Percentiles rank a stretch among this genome's conserved stretches.
phyloP scores from a whole-genome alignment of 495 filamentous ascomycete species.

The Tuber indicum region DNA sequence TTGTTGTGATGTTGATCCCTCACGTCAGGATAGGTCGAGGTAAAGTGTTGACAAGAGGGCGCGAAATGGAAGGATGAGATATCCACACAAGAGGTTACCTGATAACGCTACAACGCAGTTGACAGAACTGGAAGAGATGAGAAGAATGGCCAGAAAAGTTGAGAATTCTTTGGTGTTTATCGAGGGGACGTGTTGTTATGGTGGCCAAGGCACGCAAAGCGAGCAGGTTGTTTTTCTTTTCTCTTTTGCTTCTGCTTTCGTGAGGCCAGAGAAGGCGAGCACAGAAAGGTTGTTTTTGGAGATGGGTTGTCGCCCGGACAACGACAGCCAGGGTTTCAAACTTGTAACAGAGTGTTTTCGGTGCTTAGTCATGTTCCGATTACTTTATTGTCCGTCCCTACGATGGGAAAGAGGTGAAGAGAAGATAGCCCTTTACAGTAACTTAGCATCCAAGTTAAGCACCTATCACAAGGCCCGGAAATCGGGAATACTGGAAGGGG shows the following conservation, averaged over 20 bases:
- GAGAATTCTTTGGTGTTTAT: not conserved
- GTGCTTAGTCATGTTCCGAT: not conserved
- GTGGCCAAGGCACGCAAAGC: conserved; percentile 10
- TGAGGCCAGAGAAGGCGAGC: conserved; percentile 15
- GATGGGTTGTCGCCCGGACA: conserved; percentile 37
- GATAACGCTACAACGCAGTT: not conserved
- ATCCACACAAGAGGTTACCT: not conserved
- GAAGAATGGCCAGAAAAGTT: not conserved
- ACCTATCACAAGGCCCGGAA: not conserved
- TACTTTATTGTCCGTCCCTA: not conserved
- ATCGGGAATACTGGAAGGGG: not conserved
- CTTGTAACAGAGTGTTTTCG: not conserved
- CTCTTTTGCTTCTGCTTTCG: conserved; percentile 17
- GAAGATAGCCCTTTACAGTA: not conserved
- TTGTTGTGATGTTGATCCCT: conserved; percentile 32
- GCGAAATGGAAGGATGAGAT: not conserved
- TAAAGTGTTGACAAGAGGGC: conserved; percentile 4
- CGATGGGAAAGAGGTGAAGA: not conserved
- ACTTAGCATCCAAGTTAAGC: not conserved
- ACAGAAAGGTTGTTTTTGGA: conserved; percentile 16
- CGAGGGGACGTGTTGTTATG: conserved; percentile 16
- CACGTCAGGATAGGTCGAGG: not conserved
- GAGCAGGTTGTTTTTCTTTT: conserved; percentile 23
- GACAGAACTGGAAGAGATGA: not conserved
- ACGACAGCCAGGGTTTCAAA: conserved; percentile 20